phyloP scores from a whole-genome alignment of 140 eudicot species.

The Cichorium intybus region DNA sequence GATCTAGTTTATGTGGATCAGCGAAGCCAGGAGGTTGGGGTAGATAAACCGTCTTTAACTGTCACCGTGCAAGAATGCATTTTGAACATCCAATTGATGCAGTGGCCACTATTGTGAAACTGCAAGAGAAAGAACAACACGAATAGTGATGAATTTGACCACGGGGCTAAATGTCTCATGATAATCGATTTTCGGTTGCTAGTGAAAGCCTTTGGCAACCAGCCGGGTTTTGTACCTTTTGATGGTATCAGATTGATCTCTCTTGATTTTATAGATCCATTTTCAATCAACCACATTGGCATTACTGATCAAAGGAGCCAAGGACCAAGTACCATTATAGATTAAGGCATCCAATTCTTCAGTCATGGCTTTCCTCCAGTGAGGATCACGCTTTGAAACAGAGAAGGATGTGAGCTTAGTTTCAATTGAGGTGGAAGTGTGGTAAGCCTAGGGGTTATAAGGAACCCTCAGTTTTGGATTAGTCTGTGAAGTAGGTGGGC shows the following conservation, averaged over 20 bases:
- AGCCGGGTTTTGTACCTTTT: background rate
- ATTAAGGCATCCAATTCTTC: background rate
- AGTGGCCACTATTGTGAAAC: no score
- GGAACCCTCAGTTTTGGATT: background rate
- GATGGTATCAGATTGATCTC: background rate
- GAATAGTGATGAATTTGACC: background rate
- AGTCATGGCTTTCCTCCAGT: background rate
- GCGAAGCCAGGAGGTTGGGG: background rate
- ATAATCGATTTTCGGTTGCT: background rate
- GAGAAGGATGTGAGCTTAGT: background rate
- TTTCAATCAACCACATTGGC: background rate
- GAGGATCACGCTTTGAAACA: background rate
- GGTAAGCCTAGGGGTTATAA: background rate
- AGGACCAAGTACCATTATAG: no score
- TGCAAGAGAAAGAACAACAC: background rate
- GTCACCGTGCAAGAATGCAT: no score
- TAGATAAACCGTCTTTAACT: no score
- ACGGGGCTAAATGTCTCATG: background rate
- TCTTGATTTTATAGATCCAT: background rate
- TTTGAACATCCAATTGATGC: no score
- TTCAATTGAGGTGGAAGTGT: background rate
- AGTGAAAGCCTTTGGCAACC: background rate
- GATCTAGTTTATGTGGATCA: background rate
- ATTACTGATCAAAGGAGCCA: background rate
- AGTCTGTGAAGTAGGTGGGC: background rate